Evolutionary conservation across 306 rosid species (phyloP).

Genomic region (Medicago truncatula): DNA sequence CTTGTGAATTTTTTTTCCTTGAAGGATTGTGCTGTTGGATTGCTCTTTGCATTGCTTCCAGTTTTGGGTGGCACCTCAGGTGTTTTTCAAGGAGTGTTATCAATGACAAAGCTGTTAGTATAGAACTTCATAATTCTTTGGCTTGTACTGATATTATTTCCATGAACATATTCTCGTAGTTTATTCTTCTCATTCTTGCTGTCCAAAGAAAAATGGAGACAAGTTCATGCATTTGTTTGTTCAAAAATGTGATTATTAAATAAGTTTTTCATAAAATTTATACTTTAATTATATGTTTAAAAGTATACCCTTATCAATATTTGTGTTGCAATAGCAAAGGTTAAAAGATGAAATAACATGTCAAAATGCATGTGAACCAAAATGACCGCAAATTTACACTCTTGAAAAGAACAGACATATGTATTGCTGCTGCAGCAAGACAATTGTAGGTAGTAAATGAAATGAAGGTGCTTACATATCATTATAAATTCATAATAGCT

Average conservation of each 20-base stretch:
- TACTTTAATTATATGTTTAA: slow-evolving; percentile 10
- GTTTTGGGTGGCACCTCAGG: slow-evolving; percentile 96
- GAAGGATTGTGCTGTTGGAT: slow-evolving; percentile 98
- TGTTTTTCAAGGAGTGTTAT: slow-evolving; percentile 88
- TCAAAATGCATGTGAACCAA: slow-evolving; percentile 10
- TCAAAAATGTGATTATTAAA: slow-evolving; percentile 14
- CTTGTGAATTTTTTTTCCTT: slow-evolving; percentile 43
- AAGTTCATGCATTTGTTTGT: slow-evolving; percentile 33
- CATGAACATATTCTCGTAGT: neutral
- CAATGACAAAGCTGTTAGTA: slow-evolving; percentile 91
- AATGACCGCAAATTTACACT: slow-evolving; percentile 21
- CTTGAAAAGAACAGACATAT: neutral
- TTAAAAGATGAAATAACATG: slow-evolving; percentile 17
- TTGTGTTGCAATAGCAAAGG: slow-evolving; percentile 10
- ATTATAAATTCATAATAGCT: slow-evolving; percentile 18
- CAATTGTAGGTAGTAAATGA: neutral
- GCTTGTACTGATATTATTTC: slow-evolving; percentile 54
- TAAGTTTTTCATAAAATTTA: slow-evolving; percentile 19
- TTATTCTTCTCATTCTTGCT: slow-evolving; percentile 37
- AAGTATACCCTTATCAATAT: neutral
- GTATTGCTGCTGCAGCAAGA: slow-evolving; percentile 20
- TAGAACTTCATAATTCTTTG: slow-evolving; percentile 58
- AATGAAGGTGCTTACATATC: slow-evolving; percentile 7
- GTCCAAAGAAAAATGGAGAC: slow-evolving; percentile 20
- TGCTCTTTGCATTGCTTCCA: slow-evolving; percentile 98